Conservation (phyloP, 257 asterid genomes). For the Solanum bukasovii region DNA sequence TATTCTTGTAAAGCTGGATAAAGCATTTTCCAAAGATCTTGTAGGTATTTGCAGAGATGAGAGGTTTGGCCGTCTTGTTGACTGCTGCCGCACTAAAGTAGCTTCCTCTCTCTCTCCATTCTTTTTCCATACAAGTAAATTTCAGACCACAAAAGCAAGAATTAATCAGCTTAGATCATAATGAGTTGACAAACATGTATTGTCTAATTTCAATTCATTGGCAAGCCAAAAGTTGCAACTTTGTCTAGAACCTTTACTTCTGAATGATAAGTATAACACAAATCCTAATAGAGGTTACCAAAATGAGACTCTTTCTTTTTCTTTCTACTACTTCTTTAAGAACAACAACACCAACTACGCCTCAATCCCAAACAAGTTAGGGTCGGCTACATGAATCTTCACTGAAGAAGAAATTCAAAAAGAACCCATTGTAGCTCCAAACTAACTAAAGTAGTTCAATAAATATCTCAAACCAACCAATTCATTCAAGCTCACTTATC, state of each 20-base stretch:
- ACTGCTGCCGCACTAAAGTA: constrained; percentile 42
- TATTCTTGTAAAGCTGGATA: constrained; percentile 47
- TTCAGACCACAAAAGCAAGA: background rate
- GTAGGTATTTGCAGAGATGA: constrained; percentile 67
- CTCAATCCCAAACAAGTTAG: background rate
- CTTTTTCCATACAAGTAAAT: constrained; percentile 18
- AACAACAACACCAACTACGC: background rate
- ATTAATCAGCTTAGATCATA: background rate
- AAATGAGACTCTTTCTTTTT: background rate
- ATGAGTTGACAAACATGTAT: background rate
- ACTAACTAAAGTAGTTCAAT: background rate
- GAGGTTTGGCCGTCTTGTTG: constrained; percentile 56
- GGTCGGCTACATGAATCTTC: background rate
- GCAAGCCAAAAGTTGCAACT: background rate
- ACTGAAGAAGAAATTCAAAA: background rate
- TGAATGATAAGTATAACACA: background rate
- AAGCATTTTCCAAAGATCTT: constrained; percentile 47
- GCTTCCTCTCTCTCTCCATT: constrained; percentile 54
- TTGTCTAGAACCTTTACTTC: background rate
- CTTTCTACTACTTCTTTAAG: background rate
- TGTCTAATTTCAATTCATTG: background rate
- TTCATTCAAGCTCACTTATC: background rate
- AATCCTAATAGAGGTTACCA: background rate
- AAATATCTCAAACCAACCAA: background rate
- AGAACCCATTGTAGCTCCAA: background rate